These are phyloP conservation scores for Nakaseomyces nivariensis DNA, from an alignment of 1,139 yeast species.

Conservation along the genomic window DNA sequence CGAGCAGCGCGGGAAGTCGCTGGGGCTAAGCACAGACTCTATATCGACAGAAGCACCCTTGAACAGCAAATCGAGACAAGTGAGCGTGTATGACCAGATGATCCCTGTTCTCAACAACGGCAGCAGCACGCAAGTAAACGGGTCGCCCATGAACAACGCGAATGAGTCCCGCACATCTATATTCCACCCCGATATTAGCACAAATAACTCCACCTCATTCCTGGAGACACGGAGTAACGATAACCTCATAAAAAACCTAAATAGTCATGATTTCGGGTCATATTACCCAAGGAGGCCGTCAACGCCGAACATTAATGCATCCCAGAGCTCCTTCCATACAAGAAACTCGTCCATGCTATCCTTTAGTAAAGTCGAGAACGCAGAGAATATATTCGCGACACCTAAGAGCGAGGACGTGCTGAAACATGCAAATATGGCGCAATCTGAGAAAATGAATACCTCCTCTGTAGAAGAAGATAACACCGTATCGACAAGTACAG, in stretches of 20 bases:
- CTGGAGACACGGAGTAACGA: conserved; percentile 10
- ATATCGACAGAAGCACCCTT: conserved; percentile 5
- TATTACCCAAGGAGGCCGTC: conserved; percentile 30
- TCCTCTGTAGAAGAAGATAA: neutral
- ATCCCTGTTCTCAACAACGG: conserved; percentile 23
- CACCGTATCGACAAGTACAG: neutral
- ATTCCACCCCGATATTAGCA: neutral
- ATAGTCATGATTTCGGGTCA: conserved; percentile 27
- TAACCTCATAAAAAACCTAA: conserved; percentile 18
- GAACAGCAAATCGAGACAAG: conserved; percentile 10
- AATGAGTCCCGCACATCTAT: neutral
- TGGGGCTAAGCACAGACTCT: neutral
- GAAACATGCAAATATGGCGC: conserved; percentile 1
- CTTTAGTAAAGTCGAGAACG: conserved; percentile 6
- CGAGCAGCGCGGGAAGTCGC: neutral
- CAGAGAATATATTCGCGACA: conserved; percentile 19
- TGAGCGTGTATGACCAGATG: conserved; percentile 24
- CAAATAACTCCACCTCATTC: neutral
- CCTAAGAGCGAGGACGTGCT: conserved; percentile 13
- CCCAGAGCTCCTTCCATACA: conserved; percentile 21
- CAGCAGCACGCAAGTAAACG: neutral
- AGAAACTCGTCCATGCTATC: conserved; percentile 17
- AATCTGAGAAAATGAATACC: neutral
- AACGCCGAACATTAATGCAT: conserved; percentile 18
- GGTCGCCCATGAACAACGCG: neutral